Evolutionary conservation across 2,329 filamentous ascomycete species (phyloP), one percentile per base, ranked within the genome.

Genomic region (Fusarium sp.): DNA sequence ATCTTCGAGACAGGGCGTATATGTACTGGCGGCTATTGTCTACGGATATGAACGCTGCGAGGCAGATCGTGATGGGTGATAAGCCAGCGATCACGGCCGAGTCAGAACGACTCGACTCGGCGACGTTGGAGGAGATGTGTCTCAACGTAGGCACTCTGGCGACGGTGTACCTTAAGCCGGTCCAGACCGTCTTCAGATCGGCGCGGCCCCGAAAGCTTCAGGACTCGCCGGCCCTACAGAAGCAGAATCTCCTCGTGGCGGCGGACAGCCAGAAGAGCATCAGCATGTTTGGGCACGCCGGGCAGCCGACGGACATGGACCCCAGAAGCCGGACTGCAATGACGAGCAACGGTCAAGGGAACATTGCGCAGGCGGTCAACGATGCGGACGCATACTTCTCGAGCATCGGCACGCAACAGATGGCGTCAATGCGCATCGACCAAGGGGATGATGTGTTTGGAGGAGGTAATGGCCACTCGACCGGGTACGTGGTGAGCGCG

Each of bases 1-100:
- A 99, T 83, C 90, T 99, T 31, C 92, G 96, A 72, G 96, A 99
- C 81, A 89, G 96, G 77, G 96, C 96, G 0, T 99, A 98, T 86
- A 98, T 99, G 95, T 99, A 99, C 86, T 99, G 96, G 96, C 94
- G 96, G 6, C 88, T 99, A 16, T 88, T 99, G 2, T 98, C 95
- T 2, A 97, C 95, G 0, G 95, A 98, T 81, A 96, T 97, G 76
- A 91, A 92, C 58, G 91, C 93, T 0, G 96, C 96, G 2, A 96
- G 93, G 80, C 87, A 91, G 71, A 91, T 99, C 60, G 95, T 99
- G 74, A 98, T 99, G 96, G 96, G 96, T 68, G 93, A 97, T 76
- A 99, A 99, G 81, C 96, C 96, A 8, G 90, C 96, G 9, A 98
- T 99, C 82, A 98, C 95, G 2, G 96, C 96, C 36, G 96, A 99